These are phyloP conservation scores for Globisporangium megalacanthum DNA, from an alignment of 352 stramenopile species.

Conservation along the genomic window DNA sequence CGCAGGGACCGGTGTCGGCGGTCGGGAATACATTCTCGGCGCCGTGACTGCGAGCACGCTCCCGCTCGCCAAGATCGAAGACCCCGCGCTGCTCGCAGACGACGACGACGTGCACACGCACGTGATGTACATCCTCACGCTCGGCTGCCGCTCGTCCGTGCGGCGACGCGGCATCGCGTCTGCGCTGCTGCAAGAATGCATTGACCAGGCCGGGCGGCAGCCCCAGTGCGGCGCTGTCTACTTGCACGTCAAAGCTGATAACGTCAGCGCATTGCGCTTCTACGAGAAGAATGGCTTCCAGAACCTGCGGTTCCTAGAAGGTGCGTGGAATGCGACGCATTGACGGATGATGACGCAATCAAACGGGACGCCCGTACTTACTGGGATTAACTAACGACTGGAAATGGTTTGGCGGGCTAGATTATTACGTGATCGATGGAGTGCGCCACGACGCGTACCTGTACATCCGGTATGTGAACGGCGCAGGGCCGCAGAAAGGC, in stretches of 20 bases:
- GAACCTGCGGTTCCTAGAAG: slow-evolving; percentile 89
- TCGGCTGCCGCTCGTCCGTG: slow-evolving; percentile 85
- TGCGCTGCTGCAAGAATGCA: slow-evolving; percentile 85
- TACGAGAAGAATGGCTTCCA: slow-evolving; percentile 96
- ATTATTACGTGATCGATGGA: slow-evolving; percentile 87
- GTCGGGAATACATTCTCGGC: slow-evolving; percentile 69
- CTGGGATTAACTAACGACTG: too few relatives aligned
- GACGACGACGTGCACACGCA: slow-evolving; percentile 60
- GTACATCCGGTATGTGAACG: slow-evolving; percentile 85
- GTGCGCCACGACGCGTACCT: slow-evolving; percentile 77
- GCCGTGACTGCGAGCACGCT: slow-evolving; percentile 89
- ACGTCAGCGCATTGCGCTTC: slow-evolving; percentile 90
- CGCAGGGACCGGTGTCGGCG: not conserved
- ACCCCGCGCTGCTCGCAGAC: slow-evolving; percentile 45
- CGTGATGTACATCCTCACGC: slow-evolving; percentile 97
- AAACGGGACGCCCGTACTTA: slow-evolving; percentile 5
- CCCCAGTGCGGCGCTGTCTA: slow-evolving; percentile 90
- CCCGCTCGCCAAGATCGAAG: slow-evolving; percentile 66
- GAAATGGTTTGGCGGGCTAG: slow-evolving; percentile 14
- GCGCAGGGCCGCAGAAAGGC: slow-evolving; percentile 40
- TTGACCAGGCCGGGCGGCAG: slow-evolving; percentile 77
- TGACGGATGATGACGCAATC: too few relatives aligned
- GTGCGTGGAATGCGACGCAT: slow-evolving; percentile 22
- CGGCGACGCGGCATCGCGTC: slow-evolving; percentile 88
- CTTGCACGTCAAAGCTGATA: slow-evolving; percentile 97